These are phyloP conservation scores for Naegleria lovaniensis DNA, from an alignment of 208 protist genomes.

Conservation along the genomic window DNA sequence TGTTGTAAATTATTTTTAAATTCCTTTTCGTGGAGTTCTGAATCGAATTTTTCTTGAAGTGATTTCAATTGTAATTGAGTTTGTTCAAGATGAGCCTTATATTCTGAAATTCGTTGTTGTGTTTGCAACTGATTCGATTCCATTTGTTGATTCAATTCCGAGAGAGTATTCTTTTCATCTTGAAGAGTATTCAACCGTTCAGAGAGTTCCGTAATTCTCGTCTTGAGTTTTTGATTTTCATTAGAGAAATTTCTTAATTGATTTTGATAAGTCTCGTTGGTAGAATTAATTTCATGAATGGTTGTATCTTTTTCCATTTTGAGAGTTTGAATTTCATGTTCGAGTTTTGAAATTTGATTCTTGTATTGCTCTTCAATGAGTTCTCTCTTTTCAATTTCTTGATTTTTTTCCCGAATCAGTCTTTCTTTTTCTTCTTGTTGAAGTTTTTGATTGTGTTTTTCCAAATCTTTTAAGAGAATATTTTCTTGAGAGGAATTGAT, in stretches of 20 bases:
- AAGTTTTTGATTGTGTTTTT: not conserved
- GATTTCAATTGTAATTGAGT: not conserved
- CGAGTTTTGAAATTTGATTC: not conserved
- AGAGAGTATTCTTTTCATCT: not conserved
- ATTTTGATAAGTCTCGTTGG: not conserved
- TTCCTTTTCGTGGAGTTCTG: not conserved
- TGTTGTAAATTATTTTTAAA: not conserved
- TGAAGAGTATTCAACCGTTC: not conserved
- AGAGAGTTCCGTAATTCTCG: not conserved
- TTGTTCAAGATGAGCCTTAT: not conserved
- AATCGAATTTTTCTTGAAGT: not conserved
- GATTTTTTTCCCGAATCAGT: not conserved
- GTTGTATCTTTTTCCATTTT: not conserved
- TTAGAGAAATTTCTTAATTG: not conserved
- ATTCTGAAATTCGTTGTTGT: not conserved
- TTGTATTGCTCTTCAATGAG: not conserved
- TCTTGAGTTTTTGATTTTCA: slow-evolving; percentile 20
- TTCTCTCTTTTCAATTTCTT: not conserved
- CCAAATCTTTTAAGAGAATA: not conserved
- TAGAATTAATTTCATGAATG: not conserved
- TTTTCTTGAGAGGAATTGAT: not conserved
- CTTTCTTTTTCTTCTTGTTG: not conserved
- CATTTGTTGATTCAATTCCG: not conserved
- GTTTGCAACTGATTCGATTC: not conserved
- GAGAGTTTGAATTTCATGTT: not conserved